phyloP scores from a whole-genome alignment of 2,329 filamentous ascomycete genomes.

The Podosphaera aphanis region DNA sequence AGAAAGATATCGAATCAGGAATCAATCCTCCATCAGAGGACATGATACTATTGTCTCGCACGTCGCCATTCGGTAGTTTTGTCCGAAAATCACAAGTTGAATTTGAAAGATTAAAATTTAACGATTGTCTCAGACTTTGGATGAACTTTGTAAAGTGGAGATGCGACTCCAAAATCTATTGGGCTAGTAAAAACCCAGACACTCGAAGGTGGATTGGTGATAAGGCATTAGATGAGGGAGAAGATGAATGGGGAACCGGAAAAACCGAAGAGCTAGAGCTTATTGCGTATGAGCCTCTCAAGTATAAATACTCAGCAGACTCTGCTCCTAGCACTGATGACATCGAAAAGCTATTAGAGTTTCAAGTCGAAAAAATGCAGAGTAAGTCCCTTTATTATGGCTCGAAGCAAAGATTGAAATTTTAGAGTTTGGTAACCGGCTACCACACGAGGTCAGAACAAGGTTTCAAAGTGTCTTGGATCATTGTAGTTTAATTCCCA shows the following conservation, averaged over 20 bases:
- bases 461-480: constrained; percentile 46
- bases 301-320: constrained; percentile 12
- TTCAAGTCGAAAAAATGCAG: constrained; percentile 73
- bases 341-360: constrained; percentile 59
- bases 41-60: constrained; percentile 40
- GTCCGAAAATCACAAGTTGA: constrained; percentile 56
- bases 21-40: constrained; percentile 24
- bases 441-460: constrained; percentile 50
- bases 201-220: constrained; percentile 29
- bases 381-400: constrained; percentile 23
- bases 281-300: constrained; percentile 12
- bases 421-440: constrained; percentile 48
- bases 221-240: constrained; percentile 26
- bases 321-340: constrained; percentile 48
- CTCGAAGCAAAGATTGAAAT: not conserved
- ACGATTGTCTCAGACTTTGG: constrained; percentile 61
- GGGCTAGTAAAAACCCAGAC: constrained; percentile 28
- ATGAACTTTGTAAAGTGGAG: constrained; percentile 60
- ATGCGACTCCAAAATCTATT: constrained; percentile 42
- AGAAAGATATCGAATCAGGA: constrained; percentile 28
- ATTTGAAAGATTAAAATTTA: constrained; percentile 57
- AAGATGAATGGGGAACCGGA: constrained; percentile 27
- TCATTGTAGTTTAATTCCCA: constrained; percentile 44
- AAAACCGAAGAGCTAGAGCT: constrained; percentile 19
- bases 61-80: constrained; percentile 62